Percentiles rank a stretch among this genome's conserved stretches.
Evolutionary conservation across 2,329 filamentous ascomycete genomes (phyloP).

Genomic region (Pezicula carpinea): DNA sequence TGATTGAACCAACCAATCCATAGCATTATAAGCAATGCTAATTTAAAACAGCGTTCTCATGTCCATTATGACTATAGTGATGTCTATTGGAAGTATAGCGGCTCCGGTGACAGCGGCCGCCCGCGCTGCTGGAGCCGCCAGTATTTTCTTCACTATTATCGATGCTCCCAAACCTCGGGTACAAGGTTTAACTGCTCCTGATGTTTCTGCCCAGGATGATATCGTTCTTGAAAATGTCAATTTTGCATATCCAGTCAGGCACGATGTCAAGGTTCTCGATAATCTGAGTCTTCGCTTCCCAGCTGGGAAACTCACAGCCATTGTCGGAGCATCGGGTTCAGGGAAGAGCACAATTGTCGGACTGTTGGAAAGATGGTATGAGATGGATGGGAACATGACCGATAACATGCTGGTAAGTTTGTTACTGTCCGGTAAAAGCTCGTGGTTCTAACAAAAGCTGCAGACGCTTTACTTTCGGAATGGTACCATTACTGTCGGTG

Average conservation of each 20-base stretch:
- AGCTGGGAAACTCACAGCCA: constrained; percentile 34
- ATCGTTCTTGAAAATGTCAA: constrained; percentile 27
- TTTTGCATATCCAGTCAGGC: constrained; percentile 31
- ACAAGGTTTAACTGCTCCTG: constrained; percentile 38
- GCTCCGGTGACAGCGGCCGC: constrained; percentile 48
- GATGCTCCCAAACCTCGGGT: constrained; percentile 29
- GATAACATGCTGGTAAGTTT: constrained; percentile 20
- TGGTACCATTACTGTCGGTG: constrained; percentile 15
- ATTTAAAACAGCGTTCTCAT: constrained; percentile 10
- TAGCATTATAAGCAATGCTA: neutral
- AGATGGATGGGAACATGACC: constrained; percentile 15
- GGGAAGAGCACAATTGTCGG: constrained; percentile 37
- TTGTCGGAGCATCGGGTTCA: constrained; percentile 39
- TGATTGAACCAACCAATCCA: neutral
- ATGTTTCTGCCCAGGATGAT: constrained; percentile 39
- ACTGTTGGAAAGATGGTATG: constrained; percentile 38
- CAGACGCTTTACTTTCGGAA: constrained; percentile 21
- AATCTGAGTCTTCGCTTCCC: constrained; percentile 27
- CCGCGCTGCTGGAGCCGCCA: constrained; percentile 31
- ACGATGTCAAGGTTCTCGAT: constrained; percentile 28
- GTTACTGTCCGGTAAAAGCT: too few relatives aligned
- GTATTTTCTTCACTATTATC: constrained; percentile 30
- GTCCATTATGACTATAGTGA: constrained; percentile 21
- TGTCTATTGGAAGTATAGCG: constrained; percentile 45
- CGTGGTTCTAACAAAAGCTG: neutral